A percentile compares a stretch with the other conserved stretches of the same genome.
Conservation (phyloP, 2,329 filamentous ascomycete genomes). For the Sporothrix brunneoviolacea region DNA sequence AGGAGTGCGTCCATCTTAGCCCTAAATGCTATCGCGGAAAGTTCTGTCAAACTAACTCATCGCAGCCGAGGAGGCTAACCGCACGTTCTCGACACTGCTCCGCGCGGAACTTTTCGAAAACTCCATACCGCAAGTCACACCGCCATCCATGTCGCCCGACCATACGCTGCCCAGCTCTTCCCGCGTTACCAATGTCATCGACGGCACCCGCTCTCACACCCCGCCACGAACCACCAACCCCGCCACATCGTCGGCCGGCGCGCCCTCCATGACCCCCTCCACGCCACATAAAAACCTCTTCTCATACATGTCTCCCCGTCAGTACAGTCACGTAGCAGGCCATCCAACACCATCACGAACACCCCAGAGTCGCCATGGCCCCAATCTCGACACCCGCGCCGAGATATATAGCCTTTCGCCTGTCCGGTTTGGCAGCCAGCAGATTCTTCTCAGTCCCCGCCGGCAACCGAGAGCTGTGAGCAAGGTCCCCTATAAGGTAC, state of each 20-base stretch:
- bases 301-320: conserved; percentile 73
- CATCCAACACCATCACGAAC: conserved; percentile 86
- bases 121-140: conserved; percentile 74
- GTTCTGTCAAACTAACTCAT: not conserved
- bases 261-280: conserved; percentile 75
- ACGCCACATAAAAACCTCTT: conserved; percentile 98
- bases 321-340: conserved; percentile 63
- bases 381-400: conserved; percentile 81
- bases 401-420: conserved; percentile 95
- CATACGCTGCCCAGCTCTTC: conserved; percentile 42
- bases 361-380: conserved; percentile 77
- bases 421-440: conserved; percentile 85
- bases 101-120: conserved; percentile 89
- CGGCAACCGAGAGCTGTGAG: conserved; percentile 85
- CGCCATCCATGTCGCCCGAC: conserved; percentile 56
- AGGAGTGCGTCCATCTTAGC: conserved; percentile 61
- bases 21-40: too few species aligned
- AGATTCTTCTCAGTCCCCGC: conserved; percentile 83
- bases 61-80: conserved; percentile 83
- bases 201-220: conserved; percentile 70
- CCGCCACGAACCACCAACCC: conserved; percentile 47
- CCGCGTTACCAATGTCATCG: conserved; percentile 49
- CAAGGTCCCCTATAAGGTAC: conserved; percentile 95
- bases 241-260: conserved; percentile 34
- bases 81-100: conserved; percentile 81